Evolutionary conservation across 2,329 filamentous ascomycete species (phyloP), one percentile per base, ranked within the genome.

Genomic region (Dothiorella sarmentorum): DNA sequence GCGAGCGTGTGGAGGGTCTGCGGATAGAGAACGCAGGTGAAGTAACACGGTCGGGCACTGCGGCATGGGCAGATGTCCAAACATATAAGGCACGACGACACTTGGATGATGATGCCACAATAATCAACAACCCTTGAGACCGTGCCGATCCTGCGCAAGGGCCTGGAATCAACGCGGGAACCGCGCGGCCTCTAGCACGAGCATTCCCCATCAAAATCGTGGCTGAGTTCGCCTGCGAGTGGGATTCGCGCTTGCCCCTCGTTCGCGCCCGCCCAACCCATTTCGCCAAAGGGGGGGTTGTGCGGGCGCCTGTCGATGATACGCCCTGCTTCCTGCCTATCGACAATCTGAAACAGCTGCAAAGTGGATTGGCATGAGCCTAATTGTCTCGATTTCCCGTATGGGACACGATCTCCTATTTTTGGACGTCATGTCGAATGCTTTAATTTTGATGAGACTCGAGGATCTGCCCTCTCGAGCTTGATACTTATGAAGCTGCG

Each of bases 351-450:
- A 58, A 58, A 58, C 56, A 42, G 43, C 29, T 26, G 9, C 33
- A 40, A 31, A 24, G 31, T 11, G 24, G 44, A 42, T 44, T 43
- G 45, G n/a, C 44, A 42, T 58, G 43, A 47, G 37, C 38, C 11
- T 31, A 17, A 27, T 7, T 7, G 33, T 53, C 11, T 11, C 33
- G 49, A 33, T 17, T 40, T 37, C 49, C 24, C 20, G 10, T 35
- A 35, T 7, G 3, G 52, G 37, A 33, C 52, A 56, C 37, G 38
- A 56, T 56, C 52, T 56, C 52, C 52, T 56, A 56, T 56, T 56
- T 56, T 43, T 56, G 52, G 52, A 56, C 52, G 52, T 56, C 52
- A 56, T 56, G 33, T 56, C 52, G 37, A 44, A 56, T 15, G 40
- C 37, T 17, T 43, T 31, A 31, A 56, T 56, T 56, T 56, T 44